Percentiles rank a stretch among this genome's conserved stretches.
Conservation (phyloP, 2,329 filamentous ascomycete species). For the Huntiella abstrusa region DNA sequence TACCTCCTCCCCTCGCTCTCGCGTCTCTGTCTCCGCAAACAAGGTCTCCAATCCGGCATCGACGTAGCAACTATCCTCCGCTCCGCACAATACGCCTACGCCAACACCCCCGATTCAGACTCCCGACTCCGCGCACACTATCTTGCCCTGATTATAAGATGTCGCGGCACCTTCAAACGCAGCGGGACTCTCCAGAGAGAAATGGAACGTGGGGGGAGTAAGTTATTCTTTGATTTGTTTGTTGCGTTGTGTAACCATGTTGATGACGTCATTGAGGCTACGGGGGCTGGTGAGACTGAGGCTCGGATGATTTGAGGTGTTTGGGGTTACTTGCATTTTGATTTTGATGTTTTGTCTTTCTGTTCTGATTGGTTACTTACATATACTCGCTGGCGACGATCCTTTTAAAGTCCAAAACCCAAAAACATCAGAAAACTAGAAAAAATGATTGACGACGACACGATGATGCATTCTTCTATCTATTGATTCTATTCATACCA, state of each 20-base stretch:
- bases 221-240: conserved; percentile 96
- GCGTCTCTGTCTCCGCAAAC: conserved; percentile 78
- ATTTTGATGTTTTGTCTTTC: conserved; percentile 1
- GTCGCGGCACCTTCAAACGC: conserved; percentile 92
- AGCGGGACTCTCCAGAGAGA: conserved; percentile 98
- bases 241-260: conserved; percentile 97
- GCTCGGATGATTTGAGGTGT: conserved; percentile 34
- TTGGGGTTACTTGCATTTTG: neutral
- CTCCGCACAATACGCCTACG: conserved; percentile 87
- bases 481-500: too few relatives aligned
- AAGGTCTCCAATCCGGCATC: conserved; percentile 82
- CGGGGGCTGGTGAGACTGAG: conserved; percentile 36
- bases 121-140: conserved; percentile 89
- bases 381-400: neutral
- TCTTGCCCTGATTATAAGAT: conserved; percentile 90
- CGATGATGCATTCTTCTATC: too few relatives aligned
- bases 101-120: conserved; percentile 84
- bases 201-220: conserved; percentile 80
- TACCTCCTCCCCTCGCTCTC: conserved; percentile 89
- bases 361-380: neutral
- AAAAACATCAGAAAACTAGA: neutral
- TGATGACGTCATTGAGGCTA: conserved; percentile 82
- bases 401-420: neutral
- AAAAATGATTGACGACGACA: neutral
- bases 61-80: conserved; percentile 81